Base-by-base conservation (phyloP, 345 rosid genomes). In the Acer saccharum region DNA sequence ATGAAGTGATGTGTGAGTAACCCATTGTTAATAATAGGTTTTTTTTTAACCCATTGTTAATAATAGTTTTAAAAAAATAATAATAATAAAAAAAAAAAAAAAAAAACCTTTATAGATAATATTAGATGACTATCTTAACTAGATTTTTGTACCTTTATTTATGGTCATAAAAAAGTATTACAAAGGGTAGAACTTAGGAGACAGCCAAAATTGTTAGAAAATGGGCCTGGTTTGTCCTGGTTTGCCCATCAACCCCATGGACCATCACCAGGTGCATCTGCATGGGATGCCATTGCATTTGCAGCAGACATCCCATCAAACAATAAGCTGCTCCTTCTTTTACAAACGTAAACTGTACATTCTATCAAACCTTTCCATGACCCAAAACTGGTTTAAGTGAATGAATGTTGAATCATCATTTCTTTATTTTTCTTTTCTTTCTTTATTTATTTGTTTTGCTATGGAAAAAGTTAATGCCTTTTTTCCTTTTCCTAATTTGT, bases 401-500 rank as follows among this genome's bases (percentile, higher is more conserved):
- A 55, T 73, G 76, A 61, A 73, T 41, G 75, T 60, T 18, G 23
- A 20, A 7, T 25, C 35, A 69, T 48, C 39, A 7, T 48, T 48
- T 25, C 10, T 48, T 25, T 14, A 7, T 14, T 2, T 12, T 52
- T 52, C 1, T 25, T 48, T 48, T 23, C 17, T 13, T 14, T 1
- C 2, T 52, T 52, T 14, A 0, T 12, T 52, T 52, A 10, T 4
- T 32, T 3, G 4, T 35, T 10, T 1, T 4, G n/a, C 58, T 54
- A 54, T 35, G 6, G 39, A 1, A 54, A 9, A 29, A 17, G n/a
- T 29, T 32, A 17, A 25, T 71, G 63, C 35, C 13, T 35, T 7
- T 27, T 65, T 9, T 65, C 43, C 10, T 41, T 17, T 68, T 44
- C 55, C 55, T 71, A 25, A 29, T 71, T 52, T 29, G 25, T 43